Percentiles rank a stretch among this genome's conserved stretches.
Evolutionary conservation across 805 yeast species (phyloP).

Genomic region (Yamadazyma scolyti): DNA sequence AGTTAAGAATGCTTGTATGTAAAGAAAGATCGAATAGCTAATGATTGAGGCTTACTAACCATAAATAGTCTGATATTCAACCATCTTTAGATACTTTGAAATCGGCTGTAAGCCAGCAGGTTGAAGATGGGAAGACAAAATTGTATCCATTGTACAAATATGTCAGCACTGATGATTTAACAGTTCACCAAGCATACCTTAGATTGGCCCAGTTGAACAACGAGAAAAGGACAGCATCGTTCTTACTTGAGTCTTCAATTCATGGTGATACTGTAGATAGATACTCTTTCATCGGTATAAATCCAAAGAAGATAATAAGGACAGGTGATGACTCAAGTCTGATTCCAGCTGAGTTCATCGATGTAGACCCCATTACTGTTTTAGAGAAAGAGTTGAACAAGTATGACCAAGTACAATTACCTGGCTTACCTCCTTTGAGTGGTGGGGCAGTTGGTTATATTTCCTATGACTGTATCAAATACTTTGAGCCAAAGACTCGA

Average conservation of each 20-base stretch:
- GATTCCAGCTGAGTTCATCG: slow-evolving; percentile 27
- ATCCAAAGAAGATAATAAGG: slow-evolving; percentile 75
- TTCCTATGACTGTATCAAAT: slow-evolving; percentile 93
- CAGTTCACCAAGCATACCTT: slow-evolving; percentile 88
- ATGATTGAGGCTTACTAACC: too few species aligned
- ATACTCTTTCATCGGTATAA: slow-evolving; percentile 85
- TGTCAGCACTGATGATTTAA: slow-evolving; percentile 71
- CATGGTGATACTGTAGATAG: slow-evolving; percentile 88
- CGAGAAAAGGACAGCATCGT: slow-evolving; percentile 57
- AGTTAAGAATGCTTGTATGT: too few species aligned
- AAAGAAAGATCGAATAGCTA: too few species aligned
- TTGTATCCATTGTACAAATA: slow-evolving; percentile 78
- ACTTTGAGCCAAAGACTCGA: slow-evolving; percentile 90
- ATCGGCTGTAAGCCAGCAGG: slow-evolving; percentile 19
- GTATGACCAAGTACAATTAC: slow-evolving; percentile 68
- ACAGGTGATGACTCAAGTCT: slow-evolving; percentile 65
- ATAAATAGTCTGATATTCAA: slow-evolving; percentile 25
- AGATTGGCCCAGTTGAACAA: slow-evolving; percentile 68
- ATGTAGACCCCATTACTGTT: slow-evolving; percentile 74
- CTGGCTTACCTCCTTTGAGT: slow-evolving; percentile 77
- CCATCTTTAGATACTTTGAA: slow-evolving; percentile 32
- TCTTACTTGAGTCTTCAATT: slow-evolving; percentile 82
- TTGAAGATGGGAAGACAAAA: slow-evolving; percentile 41
- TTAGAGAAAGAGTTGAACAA: slow-evolving; percentile 70
- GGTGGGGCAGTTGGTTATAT: slow-evolving; percentile 98